Percentiles rank a stretch among this genome's conserved stretches.
These are phyloP conservation scores for Gonium pectorale DNA, from an alignment of 139 green algal species.

Conservation along the genomic window DNA sequence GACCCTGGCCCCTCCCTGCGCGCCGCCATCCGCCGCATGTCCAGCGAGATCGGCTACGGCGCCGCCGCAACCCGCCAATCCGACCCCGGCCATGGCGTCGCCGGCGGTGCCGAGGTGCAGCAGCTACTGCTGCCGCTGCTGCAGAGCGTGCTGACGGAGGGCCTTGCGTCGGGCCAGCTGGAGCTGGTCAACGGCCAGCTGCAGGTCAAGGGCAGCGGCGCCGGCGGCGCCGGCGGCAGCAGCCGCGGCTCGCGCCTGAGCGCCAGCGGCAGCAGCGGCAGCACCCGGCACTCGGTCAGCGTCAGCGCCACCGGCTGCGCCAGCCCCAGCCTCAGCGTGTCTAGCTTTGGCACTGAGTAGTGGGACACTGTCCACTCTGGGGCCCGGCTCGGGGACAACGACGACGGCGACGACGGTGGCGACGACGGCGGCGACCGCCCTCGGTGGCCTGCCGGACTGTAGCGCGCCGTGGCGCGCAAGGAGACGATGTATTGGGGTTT, in stretches of 20 bases:
- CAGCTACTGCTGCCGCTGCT: conserved; percentile 38
- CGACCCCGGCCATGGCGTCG: neutral
- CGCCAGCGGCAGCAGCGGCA: neutral
- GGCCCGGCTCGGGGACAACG: too few relatives aligned
- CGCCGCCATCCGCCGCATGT: conserved; percentile 26
- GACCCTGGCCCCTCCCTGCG: conserved; percentile 3
- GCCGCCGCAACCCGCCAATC: conserved; percentile 17
- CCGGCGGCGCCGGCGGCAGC: neutral
- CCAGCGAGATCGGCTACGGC: neutral
- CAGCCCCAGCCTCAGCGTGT: too few relatives aligned
- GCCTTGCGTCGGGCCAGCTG: conserved; percentile 15
- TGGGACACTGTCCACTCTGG: too few relatives aligned
- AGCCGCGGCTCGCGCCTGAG: neutral
- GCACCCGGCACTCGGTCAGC: neutral
- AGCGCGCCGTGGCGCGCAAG: too few relatives aligned
- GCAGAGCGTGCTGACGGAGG: conserved; percentile 20
- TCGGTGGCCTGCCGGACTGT: too few relatives aligned
- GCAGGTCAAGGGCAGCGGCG: conserved; percentile 7
- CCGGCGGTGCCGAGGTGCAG: neutral
- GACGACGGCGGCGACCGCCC: too few relatives aligned
- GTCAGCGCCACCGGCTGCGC: neutral
- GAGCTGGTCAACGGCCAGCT: conserved; percentile 39
- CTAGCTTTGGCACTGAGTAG: too few relatives aligned
- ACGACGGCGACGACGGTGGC: too few relatives aligned
- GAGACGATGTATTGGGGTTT: too few relatives aligned